phyloP scores from a whole-genome alignment of 2,329 filamentous ascomycete genomes.

The Oidium heveae region DNA sequence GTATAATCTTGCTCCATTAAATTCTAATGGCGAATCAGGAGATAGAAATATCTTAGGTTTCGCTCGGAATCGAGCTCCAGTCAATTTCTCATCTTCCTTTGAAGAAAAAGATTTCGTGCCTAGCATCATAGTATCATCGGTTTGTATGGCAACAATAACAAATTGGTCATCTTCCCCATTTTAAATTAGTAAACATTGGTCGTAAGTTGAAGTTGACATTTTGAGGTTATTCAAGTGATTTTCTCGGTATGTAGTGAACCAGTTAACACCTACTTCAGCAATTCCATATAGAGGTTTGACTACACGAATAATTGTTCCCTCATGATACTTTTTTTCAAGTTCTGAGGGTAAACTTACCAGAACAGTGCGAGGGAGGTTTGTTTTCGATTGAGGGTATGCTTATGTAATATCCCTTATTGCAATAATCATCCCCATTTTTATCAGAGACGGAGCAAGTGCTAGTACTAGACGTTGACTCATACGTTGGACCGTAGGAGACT shows the following conservation, averaged over 20 bases:
- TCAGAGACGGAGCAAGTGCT: not conserved
- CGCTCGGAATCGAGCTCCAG: not conserved
- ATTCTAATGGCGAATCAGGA: not conserved
- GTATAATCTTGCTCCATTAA: not conserved
- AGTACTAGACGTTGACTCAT: slow-evolving; percentile 2
- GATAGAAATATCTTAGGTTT: not conserved
- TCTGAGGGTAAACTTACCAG: not conserved
- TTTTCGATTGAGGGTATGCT: not conserved
- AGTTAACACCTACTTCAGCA: not conserved
- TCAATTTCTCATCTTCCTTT: not conserved
- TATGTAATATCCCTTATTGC: slow-evolving; percentile 1
- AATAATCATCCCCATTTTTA: not conserved
- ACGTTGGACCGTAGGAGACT: slow-evolving; percentile 3
- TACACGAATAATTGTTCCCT: not conserved
- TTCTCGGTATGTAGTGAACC: not conserved
- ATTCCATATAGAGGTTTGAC: slow-evolving; percentile 1
- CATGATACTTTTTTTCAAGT: not conserved
- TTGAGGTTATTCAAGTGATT: not conserved
- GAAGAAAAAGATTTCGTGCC: not conserved
- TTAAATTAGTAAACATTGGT: not conserved
- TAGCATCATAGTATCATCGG: slow-evolving; percentile 1
- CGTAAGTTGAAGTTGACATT: slow-evolving; percentile 1
- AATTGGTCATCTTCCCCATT: not conserved
- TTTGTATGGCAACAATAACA: slow-evolving; percentile 1
- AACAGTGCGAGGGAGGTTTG: not conserved